Evolutionary conservation across 768 basidiomycete genomes (phyloP).

Genomic region (Kwoniella shandongensis): DNA sequence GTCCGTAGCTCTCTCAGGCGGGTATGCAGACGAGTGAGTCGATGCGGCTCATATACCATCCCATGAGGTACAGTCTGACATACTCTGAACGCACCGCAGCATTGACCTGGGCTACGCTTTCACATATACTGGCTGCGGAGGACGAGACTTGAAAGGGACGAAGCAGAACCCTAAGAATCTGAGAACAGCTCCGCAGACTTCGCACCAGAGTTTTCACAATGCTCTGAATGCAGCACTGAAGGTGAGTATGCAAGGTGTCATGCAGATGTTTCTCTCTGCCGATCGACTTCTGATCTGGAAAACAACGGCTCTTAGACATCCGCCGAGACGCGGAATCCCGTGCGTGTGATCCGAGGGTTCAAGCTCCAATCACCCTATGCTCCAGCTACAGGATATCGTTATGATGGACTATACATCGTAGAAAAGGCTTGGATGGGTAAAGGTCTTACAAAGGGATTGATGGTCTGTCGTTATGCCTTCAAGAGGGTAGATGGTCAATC

Average conservation of each 20-base stretch:
- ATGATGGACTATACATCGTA: conserved; percentile 75
- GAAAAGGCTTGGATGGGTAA: conserved; percentile 70
- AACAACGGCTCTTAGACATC: conserved; percentile 61
- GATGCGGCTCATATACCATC: neutral
- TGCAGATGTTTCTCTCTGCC: neutral
- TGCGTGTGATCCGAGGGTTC: conserved; percentile 84
- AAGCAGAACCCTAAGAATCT: conserved; percentile 80
- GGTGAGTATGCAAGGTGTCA: conserved; percentile 51
- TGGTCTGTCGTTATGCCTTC: conserved; percentile 84
- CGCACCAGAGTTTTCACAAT: conserved; percentile 77
- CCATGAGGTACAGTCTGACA: neutral
- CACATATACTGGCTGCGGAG: conserved; percentile 60
- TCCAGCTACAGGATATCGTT: conserved; percentile 81
- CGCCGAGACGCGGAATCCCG: conserved; percentile 73
- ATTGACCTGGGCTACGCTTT: conserved; percentile 44
- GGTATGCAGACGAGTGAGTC: conserved; percentile 48
- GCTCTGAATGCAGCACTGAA: conserved; percentile 68
- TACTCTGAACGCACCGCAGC: conserved; percentile 9
- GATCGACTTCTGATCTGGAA: neutral
- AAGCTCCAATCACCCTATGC: conserved; percentile 72
- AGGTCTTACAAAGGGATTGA: conserved; percentile 66
- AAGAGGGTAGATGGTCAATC: conserved; percentile 35
- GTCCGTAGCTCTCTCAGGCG: conserved; percentile 83
- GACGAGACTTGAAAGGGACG: conserved; percentile 83
- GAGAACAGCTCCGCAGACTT: conserved; percentile 83